phyloP scores from a whole-genome alignment of 306 rosid genomes.

The Arachis stenosperma region DNA sequence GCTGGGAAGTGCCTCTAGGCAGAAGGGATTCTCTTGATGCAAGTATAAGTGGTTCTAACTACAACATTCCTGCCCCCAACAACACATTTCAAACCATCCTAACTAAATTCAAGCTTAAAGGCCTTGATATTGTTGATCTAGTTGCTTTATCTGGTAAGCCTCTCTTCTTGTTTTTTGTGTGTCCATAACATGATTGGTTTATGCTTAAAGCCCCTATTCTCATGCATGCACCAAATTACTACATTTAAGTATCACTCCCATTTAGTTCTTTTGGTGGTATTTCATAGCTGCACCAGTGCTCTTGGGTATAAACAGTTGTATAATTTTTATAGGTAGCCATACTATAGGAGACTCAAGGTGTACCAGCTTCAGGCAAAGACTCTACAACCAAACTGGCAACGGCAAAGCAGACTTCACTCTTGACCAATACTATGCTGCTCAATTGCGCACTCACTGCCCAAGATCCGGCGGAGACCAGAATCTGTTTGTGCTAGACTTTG shows the following conservation, averaged over 20 bases:
- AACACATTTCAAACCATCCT: slow-evolving; percentile 86
- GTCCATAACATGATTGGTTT: slow-evolving; percentile 15
- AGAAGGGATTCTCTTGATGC: slow-evolving; percentile 83
- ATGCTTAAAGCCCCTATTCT: neutral
- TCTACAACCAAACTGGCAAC: slow-evolving; percentile 88
- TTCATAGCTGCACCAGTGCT: neutral
- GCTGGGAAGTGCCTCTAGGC: slow-evolving; percentile 84
- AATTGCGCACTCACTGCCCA: slow-evolving; percentile 66
- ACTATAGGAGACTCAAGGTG: slow-evolving; percentile 87
- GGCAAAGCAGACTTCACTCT: slow-evolving; percentile 75
- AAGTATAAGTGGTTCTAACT: slow-evolving; percentile 93
- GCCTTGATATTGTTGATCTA: slow-evolving; percentile 81
- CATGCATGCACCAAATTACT: neutral
- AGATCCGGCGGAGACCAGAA: slow-evolving; percentile 91
- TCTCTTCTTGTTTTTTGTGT: slow-evolving; percentile 13
- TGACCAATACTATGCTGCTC: slow-evolving; percentile 59
- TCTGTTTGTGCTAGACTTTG: slow-evolving; percentile 74
- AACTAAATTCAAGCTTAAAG: slow-evolving; percentile 80
- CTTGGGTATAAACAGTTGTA: neutral
- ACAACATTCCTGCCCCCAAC: slow-evolving; percentile 95
- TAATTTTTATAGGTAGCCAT: slow-evolving; percentile 71
- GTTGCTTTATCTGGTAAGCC: slow-evolving; percentile 83
- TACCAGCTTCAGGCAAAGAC: slow-evolving; percentile 92
- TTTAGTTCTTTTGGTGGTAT: neutral
- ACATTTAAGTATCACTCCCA: neutral